Base-by-base conservation (phyloP, 2,329 filamentous ascomycete genomes). In the Arthroderma sp. region DNA sequence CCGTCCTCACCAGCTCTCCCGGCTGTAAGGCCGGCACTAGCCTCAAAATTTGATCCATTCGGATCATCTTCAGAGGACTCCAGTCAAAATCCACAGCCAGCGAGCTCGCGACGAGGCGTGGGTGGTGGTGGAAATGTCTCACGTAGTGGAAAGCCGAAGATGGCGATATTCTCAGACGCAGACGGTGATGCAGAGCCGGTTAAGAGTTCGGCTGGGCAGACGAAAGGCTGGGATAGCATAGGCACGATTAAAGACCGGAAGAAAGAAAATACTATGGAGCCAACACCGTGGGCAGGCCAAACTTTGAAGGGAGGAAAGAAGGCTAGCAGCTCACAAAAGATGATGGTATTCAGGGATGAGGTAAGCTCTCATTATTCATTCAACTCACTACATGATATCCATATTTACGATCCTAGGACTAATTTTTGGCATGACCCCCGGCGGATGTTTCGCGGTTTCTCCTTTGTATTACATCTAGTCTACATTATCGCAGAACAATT, bases 321-420 rank as follows among this genome's bases (percentile, higher is more conserved):
- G 69, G 85, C 85, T 67, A 77, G 72, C 37, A 78, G 74, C 30
- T 75, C 74, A 44, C 73, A 81, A 44, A 96, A 95, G 72, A 83
- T 98, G 80, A 72, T 81, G 58, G 77, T 98, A 38, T 98, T 95
- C 72, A 89, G 85, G 72, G 91, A 98, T 73, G 73, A 83, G 83
- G 91, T 98, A 82, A 81, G 86, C 74, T 61, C 57, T 57, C 50
- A 56, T 52, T 56, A 54, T 61, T 60, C 54, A 52, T 51, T 52
- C 54, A 51, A 51, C 53, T 52, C 54, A 57, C 54, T 60, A 57
- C 62, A 57, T 62, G 61, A 64, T 55, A 61, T 66, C 71, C 74
- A 73, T 63, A 77, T 91, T 91, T 85, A 91, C 87, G 73, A 80
- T 75, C 73, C 77, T 77, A 95, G 88, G 87, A 94, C 88, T 95